Evolutionary conservation across 352 stramenopile species (phyloP), one percentile per base, ranked within the genome.

Genomic region (Pythium pyrilobum): DNA sequence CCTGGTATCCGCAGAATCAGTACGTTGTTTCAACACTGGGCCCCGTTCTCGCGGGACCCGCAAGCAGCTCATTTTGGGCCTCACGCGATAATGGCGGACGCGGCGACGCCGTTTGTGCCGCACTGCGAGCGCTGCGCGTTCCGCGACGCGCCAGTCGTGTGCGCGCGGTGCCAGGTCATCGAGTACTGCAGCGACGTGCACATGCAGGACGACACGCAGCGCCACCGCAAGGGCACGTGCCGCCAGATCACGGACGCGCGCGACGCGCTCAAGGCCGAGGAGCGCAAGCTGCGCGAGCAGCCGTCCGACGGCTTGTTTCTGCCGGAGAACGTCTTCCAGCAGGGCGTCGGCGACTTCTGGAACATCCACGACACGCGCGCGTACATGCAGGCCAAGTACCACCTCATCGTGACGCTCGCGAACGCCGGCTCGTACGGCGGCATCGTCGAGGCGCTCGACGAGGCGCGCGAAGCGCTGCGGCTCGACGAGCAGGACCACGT

Each of bases 161-260:
- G 47, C 36, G 16, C 36, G 47, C 47, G 47, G 0, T 55, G 47
- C 34, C 11, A 37, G 16, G 47, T 23, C 2, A 36, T 36, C 37
- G 33, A 34, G 25, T 55, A 55, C 47, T 55, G 47, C 47, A 55
- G 47, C 37, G 34, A 27, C 10, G 21, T 31, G 16, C 47, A 55
- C 47, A 34, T 46, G 36, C 45, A 44, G 20, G 25, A 55, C 34
- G 47, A 55, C 47, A 46, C 37, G 16, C 34, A 55, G 47, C 37
- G 37, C 47, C 47, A 55, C 34, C 46, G 33, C 46, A 55, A 55
- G 18, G 34, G 47, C 37, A 25, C 28, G 47, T 55, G 47, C 29
- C 23, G 27, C 3, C 10, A 25, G 16, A 27, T 55, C 8, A 8
- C 39, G 25, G 25, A 41, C 9, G 47, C 47, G 24, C 47, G 47